Conservation (phyloP, 768 basidiomycete genomes). For the Antrodiella citrinella region DNA sequence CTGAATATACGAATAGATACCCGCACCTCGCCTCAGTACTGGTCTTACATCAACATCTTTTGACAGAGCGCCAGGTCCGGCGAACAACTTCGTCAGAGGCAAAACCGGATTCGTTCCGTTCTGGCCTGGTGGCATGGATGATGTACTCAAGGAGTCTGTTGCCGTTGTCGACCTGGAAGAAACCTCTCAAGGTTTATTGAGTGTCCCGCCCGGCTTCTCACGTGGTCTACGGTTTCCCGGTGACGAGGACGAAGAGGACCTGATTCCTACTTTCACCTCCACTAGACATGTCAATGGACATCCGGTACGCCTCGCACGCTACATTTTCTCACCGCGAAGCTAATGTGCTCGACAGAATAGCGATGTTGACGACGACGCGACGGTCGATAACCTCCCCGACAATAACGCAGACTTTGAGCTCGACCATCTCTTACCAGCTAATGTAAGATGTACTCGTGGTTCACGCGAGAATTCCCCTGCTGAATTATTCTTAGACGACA, state of each 20-base stretch:
- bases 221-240: constrained; percentile 70
- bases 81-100: constrained; percentile 81
- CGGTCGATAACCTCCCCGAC: background rate
- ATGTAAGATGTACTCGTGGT: constrained; percentile 13
- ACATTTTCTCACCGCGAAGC: background rate
- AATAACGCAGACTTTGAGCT: constrained; percentile 38
- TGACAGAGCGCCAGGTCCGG: constrained; percentile 74
- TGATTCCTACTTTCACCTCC: constrained; percentile 19
- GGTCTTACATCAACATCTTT: constrained; percentile 82
- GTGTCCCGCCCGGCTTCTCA: constrained; percentile 74
- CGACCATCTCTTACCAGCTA: constrained; percentile 59
- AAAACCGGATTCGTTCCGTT: constrained; percentile 93
- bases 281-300: background rate
- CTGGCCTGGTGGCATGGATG: constrained; percentile 87
- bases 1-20: constrained; percentile 31
- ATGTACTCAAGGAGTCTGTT: constrained; percentile 26
- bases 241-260: constrained; percentile 43
- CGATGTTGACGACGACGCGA: constrained; percentile 11
- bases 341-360: constrained; percentile 7
- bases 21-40: constrained; percentile 46
- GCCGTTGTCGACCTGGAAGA: constrained; percentile 32
- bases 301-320: constrained; percentile 9
- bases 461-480: background rate
- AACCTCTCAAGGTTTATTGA: constrained; percentile 38
- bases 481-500: constrained; percentile 19